phyloP scores from a whole-genome alignment of 164 flowering plant genomes.

The Dillenia turbinata region DNA sequence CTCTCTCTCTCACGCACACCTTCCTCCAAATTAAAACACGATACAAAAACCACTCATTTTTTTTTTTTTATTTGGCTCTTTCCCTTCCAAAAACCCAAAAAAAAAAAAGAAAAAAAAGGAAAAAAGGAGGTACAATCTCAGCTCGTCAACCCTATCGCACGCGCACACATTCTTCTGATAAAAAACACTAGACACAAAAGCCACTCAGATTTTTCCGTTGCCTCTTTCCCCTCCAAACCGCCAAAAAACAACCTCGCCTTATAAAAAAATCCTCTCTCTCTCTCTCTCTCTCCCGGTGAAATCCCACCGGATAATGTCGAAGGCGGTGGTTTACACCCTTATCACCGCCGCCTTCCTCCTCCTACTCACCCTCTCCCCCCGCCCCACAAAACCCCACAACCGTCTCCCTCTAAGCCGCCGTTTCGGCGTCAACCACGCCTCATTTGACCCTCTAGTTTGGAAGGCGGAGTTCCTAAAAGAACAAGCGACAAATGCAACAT shows the following conservation, averaged over 20 bases:
- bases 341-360: conserved; percentile 47
- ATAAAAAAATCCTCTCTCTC: too few relatives aligned
- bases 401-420: conserved; percentile 27
- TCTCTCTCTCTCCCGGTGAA: background rate
- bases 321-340: conserved; percentile 50
- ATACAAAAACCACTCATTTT: too few relatives aligned
- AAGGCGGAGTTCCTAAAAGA: conserved; percentile 17
- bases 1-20: background rate
- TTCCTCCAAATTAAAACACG: background rate
- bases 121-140: too few relatives aligned
- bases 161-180: too few relatives aligned
- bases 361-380: conserved; percentile 25
- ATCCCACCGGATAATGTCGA: conserved; percentile 27
- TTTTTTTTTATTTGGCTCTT: too few relatives aligned
- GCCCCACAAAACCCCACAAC: background rate
- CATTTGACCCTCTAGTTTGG: conserved; percentile 45
- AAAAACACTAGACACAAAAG: too few relatives aligned
- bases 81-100: too few relatives aligned
- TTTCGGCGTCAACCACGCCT: conserved; percentile 21
- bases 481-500: background rate
- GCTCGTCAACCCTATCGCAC: too few relatives aligned
- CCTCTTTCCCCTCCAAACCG: too few relatives aligned
- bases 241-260: too few relatives aligned
- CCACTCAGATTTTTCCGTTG: too few relatives aligned
- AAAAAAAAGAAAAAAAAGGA: too few relatives aligned